Evolutionary conservation across 192 early-diverging fungal species (phyloP).

Genomic region (Backusella sp.): DNA sequence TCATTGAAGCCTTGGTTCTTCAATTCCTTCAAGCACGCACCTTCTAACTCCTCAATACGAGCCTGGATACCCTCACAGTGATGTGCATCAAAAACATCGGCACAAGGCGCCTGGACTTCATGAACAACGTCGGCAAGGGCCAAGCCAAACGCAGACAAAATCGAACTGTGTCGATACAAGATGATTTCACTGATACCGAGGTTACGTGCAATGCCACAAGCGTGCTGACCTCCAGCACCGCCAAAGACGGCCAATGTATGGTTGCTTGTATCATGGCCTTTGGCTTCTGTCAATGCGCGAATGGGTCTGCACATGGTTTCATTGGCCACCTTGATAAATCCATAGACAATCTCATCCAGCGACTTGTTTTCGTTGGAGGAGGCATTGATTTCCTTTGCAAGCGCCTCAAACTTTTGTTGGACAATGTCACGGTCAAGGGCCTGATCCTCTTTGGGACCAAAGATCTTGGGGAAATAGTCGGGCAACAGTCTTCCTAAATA

Average conservation of each 20-base stretch:
- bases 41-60: conserved; percentile 51
- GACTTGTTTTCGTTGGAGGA: conserved; percentile 57
- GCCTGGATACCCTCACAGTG: conserved; percentile 34
- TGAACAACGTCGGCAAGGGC: conserved; percentile 89
- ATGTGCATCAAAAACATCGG: conserved; percentile 42
- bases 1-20: conserved; percentile 68
- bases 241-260: conserved; percentile 93
- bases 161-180: conserved; percentile 85
- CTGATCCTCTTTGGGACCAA: conserved; percentile 83
- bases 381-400: conserved; percentile 67
- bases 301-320: conserved; percentile 97
- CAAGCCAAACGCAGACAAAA: conserved; percentile 93
- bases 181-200: conserved; percentile 85
- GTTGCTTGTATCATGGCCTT: conserved; percentile 81
- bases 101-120: conserved; percentile 85
- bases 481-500: conserved; percentile 82
- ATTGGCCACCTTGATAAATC: conserved; percentile 95
- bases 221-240: conserved; percentile 95
- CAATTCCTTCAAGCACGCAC: conserved; percentile 52
- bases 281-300: conserved; percentile 87
- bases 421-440: conserved; percentile 73
- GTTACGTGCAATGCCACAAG: conserved; percentile 86
- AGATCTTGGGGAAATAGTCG: conserved; percentile 91
- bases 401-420: conserved; percentile 55
- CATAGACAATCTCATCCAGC: conserved; percentile 87